phyloP scores from a whole-genome alignment of 768 basidiomycete species.

The Kwoniella dejecticola region DNA sequence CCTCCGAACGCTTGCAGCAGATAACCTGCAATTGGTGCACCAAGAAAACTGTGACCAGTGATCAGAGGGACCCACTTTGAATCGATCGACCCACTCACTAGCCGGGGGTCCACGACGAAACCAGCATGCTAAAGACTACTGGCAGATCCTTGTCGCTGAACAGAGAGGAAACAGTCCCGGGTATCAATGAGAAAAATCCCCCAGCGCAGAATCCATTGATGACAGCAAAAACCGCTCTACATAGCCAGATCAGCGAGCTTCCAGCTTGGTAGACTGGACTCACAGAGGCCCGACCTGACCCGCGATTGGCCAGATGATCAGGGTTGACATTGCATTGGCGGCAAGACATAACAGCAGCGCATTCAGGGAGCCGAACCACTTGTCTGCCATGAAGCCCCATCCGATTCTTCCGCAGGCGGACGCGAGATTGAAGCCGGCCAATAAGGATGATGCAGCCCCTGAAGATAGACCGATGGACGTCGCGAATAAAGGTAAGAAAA shows the following conservation, averaged over 20 bases:
- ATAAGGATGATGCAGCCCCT: constrained; percentile 24
- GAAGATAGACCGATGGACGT: constrained; percentile 30
- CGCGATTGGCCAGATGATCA: constrained; percentile 57
- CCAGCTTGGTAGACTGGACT: constrained; percentile 28
- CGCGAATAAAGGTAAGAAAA: constrained; percentile 49
- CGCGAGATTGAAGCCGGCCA: constrained; percentile 46
- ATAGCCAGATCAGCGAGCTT: constrained; percentile 1
- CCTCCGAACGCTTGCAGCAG: constrained; percentile 46
- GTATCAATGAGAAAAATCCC: constrained; percentile 43
- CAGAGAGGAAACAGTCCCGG: constrained; percentile 30
- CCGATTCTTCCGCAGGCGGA: constrained; percentile 51
- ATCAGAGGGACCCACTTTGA: not conserved
- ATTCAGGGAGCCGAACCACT: constrained; percentile 57
- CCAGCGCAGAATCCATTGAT: constrained; percentile 1
- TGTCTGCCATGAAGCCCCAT: constrained; percentile 57
- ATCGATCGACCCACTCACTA: not conserved
- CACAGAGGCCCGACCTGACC: constrained; percentile 33
- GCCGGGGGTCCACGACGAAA: not conserved
- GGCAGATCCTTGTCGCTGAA: not conserved
- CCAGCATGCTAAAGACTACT: not conserved
- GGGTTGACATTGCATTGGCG: constrained; percentile 56
- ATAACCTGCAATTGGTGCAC: constrained; percentile 45
- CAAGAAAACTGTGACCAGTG: constrained; percentile 28
- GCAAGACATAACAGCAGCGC: constrained; percentile 56
- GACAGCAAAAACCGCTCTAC: not conserved